phyloP scores from a whole-genome alignment of 2,329 filamentous ascomycete species.

The Metarhizium humberi region DNA sequence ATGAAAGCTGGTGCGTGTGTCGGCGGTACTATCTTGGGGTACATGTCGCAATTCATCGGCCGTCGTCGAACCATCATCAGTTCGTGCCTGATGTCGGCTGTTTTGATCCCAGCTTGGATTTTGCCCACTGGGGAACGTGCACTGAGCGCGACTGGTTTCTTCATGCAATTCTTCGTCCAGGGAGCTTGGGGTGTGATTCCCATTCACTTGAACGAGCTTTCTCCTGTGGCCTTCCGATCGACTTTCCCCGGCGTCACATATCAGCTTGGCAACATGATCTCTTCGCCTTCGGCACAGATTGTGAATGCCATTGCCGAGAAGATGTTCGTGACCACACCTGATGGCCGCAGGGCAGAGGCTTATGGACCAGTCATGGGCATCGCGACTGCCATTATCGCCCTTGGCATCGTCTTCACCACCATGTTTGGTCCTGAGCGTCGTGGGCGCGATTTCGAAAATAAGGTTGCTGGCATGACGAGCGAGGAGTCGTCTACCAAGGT shows the following conservation, averaged over 20 bases:
- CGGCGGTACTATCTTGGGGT: conserved; percentile 64
- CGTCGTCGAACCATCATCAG: conserved; percentile 59
- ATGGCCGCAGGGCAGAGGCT: conserved; percentile 52
- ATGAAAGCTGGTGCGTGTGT: conserved; percentile 74
- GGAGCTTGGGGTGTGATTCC: conserved; percentile 60
- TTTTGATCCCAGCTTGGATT: conserved; percentile 63
- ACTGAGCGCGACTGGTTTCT: conserved; percentile 57
- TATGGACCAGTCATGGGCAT: conserved; percentile 71
- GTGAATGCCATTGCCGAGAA: conserved; percentile 65
- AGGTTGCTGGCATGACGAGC: conserved; percentile 27
- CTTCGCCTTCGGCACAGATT: conserved; percentile 64
- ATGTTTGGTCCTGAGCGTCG: conserved; percentile 67
- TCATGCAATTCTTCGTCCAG: conserved; percentile 60
- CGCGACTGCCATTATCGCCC: conserved; percentile 65
- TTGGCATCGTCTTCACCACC: conserved; percentile 58
- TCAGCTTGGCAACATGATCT: conserved; percentile 68
- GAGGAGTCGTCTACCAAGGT: conserved; percentile 17
- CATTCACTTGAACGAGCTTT: conserved; percentile 66
- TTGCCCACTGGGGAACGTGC: conserved; percentile 49
- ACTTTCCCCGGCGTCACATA: conserved; percentile 64
- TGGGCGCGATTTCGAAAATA: conserved; percentile 59
- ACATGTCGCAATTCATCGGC: conserved; percentile 65
- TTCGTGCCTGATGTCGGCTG: conserved; percentile 48
- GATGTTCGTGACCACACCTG: conserved; percentile 41
- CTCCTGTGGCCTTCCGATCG: conserved; percentile 60